A percentile compares a stretch with the other conserved stretches of the same genome.
These are phyloP conservation scores for Castanea mollissima DNA, from an alignment of 306 rosid species.

Conservation along the genomic window DNA sequence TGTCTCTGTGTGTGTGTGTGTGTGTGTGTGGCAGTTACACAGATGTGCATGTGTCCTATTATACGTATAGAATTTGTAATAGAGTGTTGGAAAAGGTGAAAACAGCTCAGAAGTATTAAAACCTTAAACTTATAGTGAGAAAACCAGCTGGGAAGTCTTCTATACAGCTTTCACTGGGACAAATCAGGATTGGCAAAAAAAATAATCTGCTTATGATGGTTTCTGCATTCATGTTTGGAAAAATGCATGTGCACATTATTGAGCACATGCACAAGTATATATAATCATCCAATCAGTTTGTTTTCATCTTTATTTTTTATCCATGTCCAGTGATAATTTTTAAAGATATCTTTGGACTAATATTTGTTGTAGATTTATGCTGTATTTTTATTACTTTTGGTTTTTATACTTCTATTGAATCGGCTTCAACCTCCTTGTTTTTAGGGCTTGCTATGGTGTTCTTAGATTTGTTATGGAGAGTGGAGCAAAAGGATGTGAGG, in stretches of 20 bases:
- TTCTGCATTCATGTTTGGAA: not conserved
- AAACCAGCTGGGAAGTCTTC: not conserved
- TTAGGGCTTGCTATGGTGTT: constrained; percentile 88
- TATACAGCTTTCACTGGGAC: not conserved
- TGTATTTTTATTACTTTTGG: not conserved
- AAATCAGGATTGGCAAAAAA: not conserved
- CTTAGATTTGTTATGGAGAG: constrained; percentile 74
- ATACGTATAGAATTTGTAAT: not conserved
- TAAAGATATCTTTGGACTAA: not conserved
- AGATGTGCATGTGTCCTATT: not conserved
- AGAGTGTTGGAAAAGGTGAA: not conserved
- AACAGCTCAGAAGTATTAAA: not conserved
- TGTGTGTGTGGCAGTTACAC: not conserved
- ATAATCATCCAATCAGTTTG: no score
- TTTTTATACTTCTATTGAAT: not conserved
- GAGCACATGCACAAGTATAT: not conserved
- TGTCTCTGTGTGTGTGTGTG: no score
- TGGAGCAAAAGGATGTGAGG: constrained; percentile 81
- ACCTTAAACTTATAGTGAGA: not conserved
- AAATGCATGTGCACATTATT: not conserved
- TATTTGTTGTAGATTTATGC: not conserved
- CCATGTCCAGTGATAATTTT: not conserved
- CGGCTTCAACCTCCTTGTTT: not conserved
- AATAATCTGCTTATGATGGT: not conserved
- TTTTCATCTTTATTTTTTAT: not conserved